A percentile compares a stretch with the other conserved stretches of the same genome.
Conservation (phyloP, 148 eudicot genomes). For the Chenopodium suecicum region DNA sequence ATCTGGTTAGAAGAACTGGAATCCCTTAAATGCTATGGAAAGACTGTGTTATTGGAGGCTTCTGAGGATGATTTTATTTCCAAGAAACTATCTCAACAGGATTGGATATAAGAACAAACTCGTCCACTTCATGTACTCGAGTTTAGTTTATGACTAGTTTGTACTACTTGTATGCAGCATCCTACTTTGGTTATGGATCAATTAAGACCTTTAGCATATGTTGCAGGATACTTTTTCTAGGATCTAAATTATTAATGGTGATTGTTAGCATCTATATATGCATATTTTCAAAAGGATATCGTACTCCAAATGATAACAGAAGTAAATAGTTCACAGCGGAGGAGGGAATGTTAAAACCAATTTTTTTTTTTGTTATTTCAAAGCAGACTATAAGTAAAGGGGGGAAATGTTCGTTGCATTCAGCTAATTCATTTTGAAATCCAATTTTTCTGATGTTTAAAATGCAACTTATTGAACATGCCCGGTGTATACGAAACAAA, state of each 20-base stretch:
- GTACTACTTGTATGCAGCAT: no score
- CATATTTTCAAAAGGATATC: background rate
- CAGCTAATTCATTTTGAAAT: background rate
- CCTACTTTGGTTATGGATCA: no score
- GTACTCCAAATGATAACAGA: background rate
- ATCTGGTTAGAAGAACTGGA: no score
- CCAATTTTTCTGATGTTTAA: constrained; percentile 5
- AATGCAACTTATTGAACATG: constrained; percentile 75
- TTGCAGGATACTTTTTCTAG: background rate
- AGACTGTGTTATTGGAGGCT: no score
- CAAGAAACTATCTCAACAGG: no score
- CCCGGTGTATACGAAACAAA: constrained; percentile 85
- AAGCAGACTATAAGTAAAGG: background rate
- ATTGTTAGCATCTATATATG: background rate
- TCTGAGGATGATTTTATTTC: no score
- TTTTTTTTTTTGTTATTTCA: no score
- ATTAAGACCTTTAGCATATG: background rate
- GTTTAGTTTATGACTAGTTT: no score
- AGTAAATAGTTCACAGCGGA: no score
- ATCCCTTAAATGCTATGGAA: no score
- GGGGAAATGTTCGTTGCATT: background rate
- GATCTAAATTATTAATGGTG: background rate
- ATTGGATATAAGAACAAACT: no score
- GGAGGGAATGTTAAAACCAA: background rate
- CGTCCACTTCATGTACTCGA: no score